phyloP scores from a whole-genome alignment of 768 basidiomycete species.

The Mrakia blollopis region DNA sequence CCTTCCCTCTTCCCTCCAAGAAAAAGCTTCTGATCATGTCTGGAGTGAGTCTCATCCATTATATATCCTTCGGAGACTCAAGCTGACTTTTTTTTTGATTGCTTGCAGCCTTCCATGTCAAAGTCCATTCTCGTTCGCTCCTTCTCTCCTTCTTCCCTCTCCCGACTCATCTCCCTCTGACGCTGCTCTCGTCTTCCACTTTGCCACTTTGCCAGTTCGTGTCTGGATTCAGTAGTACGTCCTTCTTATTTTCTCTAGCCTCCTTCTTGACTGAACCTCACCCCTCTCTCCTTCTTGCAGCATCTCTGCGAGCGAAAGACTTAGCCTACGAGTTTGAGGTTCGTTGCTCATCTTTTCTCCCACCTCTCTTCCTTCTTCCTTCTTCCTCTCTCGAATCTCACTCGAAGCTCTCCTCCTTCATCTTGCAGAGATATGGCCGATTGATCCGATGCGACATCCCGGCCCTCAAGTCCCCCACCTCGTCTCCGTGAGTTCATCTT shows the following conservation, averaged over 20 bases:
- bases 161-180: neutral
- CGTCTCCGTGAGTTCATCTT: conserved; percentile 15
- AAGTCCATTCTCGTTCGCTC: conserved; percentile 7
- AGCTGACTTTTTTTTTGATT: neutral
- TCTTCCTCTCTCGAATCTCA: neutral
- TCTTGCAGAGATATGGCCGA: conserved; percentile 14
- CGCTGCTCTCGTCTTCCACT: neutral
- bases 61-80: neutral
- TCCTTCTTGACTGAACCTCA: neutral
- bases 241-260: too few relatives aligned
- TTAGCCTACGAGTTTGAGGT: conserved; percentile 25
- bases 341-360: neutral
- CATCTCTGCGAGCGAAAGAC: conserved; percentile 17
- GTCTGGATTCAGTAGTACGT: conserved; percentile 18
- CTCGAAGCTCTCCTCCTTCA: neutral
- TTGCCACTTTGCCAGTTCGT: conserved; percentile 7
- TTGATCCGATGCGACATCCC: conserved; percentile 30
- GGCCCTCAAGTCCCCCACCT: conserved; percentile 5
- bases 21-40: neutral
- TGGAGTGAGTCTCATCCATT: neutral
- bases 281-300: neutral
- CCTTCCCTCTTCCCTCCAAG: neutral
- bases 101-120: neutral
- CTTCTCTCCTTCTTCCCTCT: neutral
- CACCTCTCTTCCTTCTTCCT: neutral